A percentile compares a stretch with the other conserved stretches of the same genome.
phyloP scores from a whole-genome alignment of 2,329 filamentous ascomycete species.

The Bimuria novae-zelandiae region DNA sequence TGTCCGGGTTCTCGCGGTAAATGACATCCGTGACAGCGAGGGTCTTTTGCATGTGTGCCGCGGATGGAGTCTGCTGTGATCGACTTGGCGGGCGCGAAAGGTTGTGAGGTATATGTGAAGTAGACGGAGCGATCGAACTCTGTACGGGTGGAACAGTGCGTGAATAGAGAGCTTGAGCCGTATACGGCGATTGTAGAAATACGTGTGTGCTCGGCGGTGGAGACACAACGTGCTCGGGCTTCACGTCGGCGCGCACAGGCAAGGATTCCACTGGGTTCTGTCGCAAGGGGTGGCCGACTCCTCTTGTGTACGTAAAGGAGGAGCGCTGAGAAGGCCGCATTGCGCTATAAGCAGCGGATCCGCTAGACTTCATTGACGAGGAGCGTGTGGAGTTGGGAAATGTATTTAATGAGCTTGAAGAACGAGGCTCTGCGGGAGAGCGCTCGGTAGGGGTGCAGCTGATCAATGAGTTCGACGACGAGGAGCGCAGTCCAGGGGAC shows the following conservation, averaged over 20 bases:
- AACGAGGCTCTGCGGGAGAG: neutral
- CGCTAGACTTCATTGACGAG: slow-evolving; percentile 2
- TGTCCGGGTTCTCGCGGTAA: slow-evolving; percentile 5
- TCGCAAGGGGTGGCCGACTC: neutral
- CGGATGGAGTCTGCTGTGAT: neutral
- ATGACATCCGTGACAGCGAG: neutral
- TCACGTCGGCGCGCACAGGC: neutral
- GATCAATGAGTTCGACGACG: neutral
- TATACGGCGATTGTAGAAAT: neutral
- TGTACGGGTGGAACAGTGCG: neutral
- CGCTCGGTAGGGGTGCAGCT: neutral
- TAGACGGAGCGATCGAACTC: neutral
- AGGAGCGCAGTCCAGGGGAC: neutral
- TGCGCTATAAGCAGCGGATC: neutral
- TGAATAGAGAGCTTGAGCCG: neutral
- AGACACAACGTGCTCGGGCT: neutral
- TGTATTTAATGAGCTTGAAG: neutral
- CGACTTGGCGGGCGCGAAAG: neutral
- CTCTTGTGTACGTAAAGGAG: neutral
- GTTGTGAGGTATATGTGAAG: neutral
- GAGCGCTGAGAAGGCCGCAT: neutral
- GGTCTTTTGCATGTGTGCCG: neutral
- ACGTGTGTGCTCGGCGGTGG: neutral
- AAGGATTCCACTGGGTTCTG: neutral
- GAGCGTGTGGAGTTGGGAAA: neutral